phyloP scores from a whole-genome alignment of 2,329 filamentous ascomycete genomes.

The Fusarium sulawesiense region DNA sequence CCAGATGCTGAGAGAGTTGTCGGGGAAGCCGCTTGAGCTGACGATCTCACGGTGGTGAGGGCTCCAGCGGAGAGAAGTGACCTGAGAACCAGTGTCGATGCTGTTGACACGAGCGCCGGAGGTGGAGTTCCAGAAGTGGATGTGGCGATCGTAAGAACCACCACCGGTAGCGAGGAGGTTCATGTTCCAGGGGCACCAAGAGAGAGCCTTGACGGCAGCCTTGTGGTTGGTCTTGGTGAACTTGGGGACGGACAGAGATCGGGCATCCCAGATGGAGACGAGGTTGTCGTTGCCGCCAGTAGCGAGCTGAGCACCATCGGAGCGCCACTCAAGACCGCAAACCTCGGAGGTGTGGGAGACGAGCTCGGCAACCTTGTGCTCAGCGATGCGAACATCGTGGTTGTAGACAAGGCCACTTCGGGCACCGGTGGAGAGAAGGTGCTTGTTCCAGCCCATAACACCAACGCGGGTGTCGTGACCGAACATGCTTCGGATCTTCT shows the following conservation, averaged over 20 bases:
- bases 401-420: slow-evolving; percentile 97
- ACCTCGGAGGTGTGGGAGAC: slow-evolving; percentile 98
- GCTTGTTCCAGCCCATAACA: slow-evolving; percentile 99
- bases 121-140: slow-evolving; percentile 99
- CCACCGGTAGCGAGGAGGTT: slow-evolving; percentile 97
- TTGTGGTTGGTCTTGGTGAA: slow-evolving; percentile 99
- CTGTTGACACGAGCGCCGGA: slow-evolving; percentile 98
- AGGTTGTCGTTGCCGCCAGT: slow-evolving; percentile 99
- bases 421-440: slow-evolving; percentile 93
- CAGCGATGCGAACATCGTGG: slow-evolving; percentile 96
- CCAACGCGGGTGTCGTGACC: slow-evolving; percentile 96
- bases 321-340: slow-evolving; percentile 96
- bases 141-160: slow-evolving; percentile 95
- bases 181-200: slow-evolving; percentile 99
- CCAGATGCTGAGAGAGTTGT: slow-evolving; percentile 99
- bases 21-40: slow-evolving; percentile 97
- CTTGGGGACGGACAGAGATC: slow-evolving; percentile 91
- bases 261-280: slow-evolving; percentile 98
- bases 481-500: slow-evolving; percentile 98
- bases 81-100: slow-evolving; percentile 98
- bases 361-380: slow-evolving; percentile 98
- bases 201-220: slow-evolving; percentile 96
- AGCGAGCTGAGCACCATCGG: slow-evolving; percentile 94
- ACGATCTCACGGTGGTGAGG: slow-evolving; percentile 98
- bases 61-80: slow-evolving; percentile 96